Base-by-base conservation (phyloP, 2,329 filamentous ascomycete species). In the Pseudogymnoascus pannorum region DNA sequence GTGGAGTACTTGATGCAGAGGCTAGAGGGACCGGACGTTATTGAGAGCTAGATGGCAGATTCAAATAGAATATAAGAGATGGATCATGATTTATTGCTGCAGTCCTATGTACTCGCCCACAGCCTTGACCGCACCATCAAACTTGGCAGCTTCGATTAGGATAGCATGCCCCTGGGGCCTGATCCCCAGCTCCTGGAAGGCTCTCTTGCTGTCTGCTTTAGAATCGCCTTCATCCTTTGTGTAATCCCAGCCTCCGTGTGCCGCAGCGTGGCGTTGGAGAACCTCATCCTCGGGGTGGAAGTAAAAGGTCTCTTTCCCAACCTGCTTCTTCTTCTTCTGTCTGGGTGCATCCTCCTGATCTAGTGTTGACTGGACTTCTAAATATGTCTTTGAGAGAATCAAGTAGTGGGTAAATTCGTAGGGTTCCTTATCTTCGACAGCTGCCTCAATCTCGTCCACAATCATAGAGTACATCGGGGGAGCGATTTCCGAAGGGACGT, bases 1-100 rank as follows among this genome's bases (percentile, higher is more conserved):
- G 92, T 99, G 8, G 94, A 99, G 69, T 99, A 99, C 74, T 79
- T 99, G 68, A 96, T 99, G 91, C 91, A 97, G 75, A 84, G 94
- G 65, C 78, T 99, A 60, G 84, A 85, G 71, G 66, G 70, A 36
- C 3, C 42, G n/a, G 33, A 40, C 7, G 35, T 26, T 11, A 59
- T 36, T 38, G 57, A 59, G 35, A 42, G n/a, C 57, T 61, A 61
- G 33, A 58, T 36, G 22, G 22, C 22, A 59, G 24, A 18, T 29
- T 40, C n/a, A 61, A 18, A 62, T 61, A 62, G 38, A 60, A 33
- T 22, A 20, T 54, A 26, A 59, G 59, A 42, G 29, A 65, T 66
- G 64, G 42, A 62, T 65, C 60, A 61, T 65, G 51, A 33, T 67
- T 73, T 70, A 78, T 75, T 76, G 73, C 22, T 77, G 75, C 64